These are phyloP conservation scores for Comarum palustre DNA, from an alignment of 306 rosid genomes.

Conservation along the genomic window DNA sequence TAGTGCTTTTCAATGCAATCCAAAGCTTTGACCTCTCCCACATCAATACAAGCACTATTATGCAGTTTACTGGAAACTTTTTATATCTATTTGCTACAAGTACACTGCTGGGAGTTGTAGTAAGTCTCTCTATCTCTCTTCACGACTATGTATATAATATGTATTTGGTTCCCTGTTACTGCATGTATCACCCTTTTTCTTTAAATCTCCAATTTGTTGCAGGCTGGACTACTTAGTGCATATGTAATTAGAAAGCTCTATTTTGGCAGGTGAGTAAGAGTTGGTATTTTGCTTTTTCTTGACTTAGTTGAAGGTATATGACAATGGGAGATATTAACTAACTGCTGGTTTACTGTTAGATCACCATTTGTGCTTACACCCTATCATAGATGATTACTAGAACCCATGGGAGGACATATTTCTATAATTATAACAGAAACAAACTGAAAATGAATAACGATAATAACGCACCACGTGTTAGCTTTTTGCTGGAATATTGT, in stretches of 20 bases:
- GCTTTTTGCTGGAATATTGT: neutral
- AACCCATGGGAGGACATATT: neutral
- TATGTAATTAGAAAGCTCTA: constrained; percentile 72
- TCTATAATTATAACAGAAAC: neutral
- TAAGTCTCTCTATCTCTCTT: constrained; percentile 42
- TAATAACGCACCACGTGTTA: neutral
- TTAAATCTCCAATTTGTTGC: constrained; percentile 17
- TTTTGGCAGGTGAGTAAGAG: constrained; percentile 71
- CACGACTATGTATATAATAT: too few species aligned
- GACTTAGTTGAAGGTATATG: neutral
- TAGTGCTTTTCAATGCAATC: constrained; percentile 93
- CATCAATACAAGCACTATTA: constrained; percentile 61
- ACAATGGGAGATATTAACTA: neutral
- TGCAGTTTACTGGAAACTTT: constrained; percentile 62
- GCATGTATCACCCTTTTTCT: neutral
- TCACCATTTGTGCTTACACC: neutral
- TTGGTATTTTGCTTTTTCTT: constrained; percentile 13
- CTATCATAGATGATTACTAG: neutral
- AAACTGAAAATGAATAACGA: neutral
- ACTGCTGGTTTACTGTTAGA: neutral
- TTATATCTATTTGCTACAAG: constrained; percentile 65
- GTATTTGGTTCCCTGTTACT: neutral
- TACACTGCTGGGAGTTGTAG: constrained; percentile 66
- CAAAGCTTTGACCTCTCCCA: constrained; percentile 86
- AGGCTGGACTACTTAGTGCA: constrained; percentile 90